Conservation (phyloP, 805 yeast species). For the Candida insectalens region DNA sequence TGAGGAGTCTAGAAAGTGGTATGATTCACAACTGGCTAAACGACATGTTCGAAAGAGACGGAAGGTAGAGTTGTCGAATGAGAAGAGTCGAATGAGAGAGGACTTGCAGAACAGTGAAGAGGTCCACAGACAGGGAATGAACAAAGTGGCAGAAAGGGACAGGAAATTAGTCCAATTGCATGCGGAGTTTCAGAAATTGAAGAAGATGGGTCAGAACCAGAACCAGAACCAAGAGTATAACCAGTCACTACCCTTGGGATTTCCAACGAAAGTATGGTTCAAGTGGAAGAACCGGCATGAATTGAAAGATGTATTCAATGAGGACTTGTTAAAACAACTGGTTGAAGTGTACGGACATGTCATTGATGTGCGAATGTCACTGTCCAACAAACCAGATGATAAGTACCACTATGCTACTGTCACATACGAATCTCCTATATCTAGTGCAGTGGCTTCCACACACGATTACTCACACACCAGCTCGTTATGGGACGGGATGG, state of each 20-base stretch:
- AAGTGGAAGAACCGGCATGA: conserved; percentile 38
- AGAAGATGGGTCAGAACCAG: conserved; percentile 2
- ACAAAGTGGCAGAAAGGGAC: conserved; percentile 2
- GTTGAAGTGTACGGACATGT: conserved; percentile 40
- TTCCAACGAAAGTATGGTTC: conserved; percentile 8
- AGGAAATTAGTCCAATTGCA: conserved; percentile 11
- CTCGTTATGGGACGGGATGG: conserved; percentile 35
- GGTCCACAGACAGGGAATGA: conserved; percentile 11
- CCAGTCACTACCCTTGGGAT: no score
- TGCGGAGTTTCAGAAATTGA: conserved; percentile 10
- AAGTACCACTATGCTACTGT: conserved; percentile 31
- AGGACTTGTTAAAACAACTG: conserved; percentile 25
- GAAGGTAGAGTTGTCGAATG: conserved; percentile 2
- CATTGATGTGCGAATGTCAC: conserved; percentile 6
- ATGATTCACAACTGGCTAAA: conserved; percentile 13
- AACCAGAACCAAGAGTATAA: background rate
- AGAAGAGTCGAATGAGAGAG: conserved; percentile 14
- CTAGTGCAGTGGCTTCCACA: conserved; percentile 26
- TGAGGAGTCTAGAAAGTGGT: conserved; percentile 9
- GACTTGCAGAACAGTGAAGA: conserved; percentile 23
- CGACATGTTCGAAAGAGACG: conserved; percentile 2
- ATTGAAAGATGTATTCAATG: conserved; percentile 21
- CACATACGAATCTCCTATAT: conserved; percentile 18
- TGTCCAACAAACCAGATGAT: conserved; percentile 6
- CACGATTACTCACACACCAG: conserved; percentile 35